Evolutionary conservation across 192 early-diverging fungal genomes (phyloP), one percentile per base, ranked within the genome.

Genomic region (Phlyctochytrium bullatum): DNA sequence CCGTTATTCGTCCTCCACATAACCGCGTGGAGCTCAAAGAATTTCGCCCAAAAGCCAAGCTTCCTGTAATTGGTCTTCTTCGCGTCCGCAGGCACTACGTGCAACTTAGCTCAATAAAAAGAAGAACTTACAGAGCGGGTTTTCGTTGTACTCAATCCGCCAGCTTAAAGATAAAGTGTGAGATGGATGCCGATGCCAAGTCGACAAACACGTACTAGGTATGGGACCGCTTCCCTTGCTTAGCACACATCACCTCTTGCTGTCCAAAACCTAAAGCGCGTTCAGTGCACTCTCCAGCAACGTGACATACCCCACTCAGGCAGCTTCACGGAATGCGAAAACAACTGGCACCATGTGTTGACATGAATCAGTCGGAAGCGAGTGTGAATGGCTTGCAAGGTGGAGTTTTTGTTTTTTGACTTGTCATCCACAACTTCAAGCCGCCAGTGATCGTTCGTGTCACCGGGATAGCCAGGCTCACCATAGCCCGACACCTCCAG

Each of bases 371-470:
- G 78, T 50, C 89, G 80, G 67, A 96, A 83, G 61, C 84, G 68
- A 27, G 77, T 69, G 29, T 71, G 52, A 59, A 83, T 88, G 80
- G 69, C 81, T 10, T 87, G 82, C 24, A 93, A 79, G 23, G 50
- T 36, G 2, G 72, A 86, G 73, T 71, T 64, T 40, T 89, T 80
- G 65, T 81, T 56, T 14, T 85, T 83, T 30, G 88, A 73, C 28
- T 86, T 83, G 61, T 79, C 65, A 23, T 88, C 86, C 25, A 85
- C 68, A 53, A 94, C 89, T 66, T 93, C 88, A 6, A 98, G 81
- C 33, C 86, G 82, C 92, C 92, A 98, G 76, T 90, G 83, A 79
- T 98, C 95, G 68, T 98, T 98, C 35, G 89, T 80, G 70, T 98
- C 95, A 36, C 96, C 94, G 29, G 78, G 71, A 74, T 89, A 92